Evolutionary conservation across 176 grass and related monocot species (phyloP), one percentile per base, ranked within the genome.

Genomic region (Melocanna baccifera): DNA sequence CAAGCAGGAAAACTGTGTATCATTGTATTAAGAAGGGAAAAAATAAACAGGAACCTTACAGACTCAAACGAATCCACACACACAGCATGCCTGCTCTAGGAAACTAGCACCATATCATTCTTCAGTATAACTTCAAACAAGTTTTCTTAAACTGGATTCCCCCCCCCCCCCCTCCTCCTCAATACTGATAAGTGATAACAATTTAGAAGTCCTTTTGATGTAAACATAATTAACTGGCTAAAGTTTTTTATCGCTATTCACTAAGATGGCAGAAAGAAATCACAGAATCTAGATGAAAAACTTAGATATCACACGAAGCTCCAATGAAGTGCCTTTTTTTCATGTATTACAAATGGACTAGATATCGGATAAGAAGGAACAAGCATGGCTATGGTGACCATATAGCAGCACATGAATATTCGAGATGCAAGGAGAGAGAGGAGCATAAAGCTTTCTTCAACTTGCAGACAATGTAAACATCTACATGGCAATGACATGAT

Each of bases 301-400:
- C 66, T 3, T 48, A 77, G 13, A 34, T 47, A 78, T 71, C 86
- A 47, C 9, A 0, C 9, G 12, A n/a, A 48, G n/a, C 39, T 75
- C 28, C 48, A 30, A 73, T 4, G 30, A 39, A 37, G 23, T 69
- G 29, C 13, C 39, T 29, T n/a, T 77, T 52, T 52, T 26, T 62
- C 23, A 86, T 77, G 32, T 34, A 51, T 34, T 30, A 77, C 32
- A 76, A 82, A 69, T 63, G 70, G 30, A 32, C 47, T 78, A 47
- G 41, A 29, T 75, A 8, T 75, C 5, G 61, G 89, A 91, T 87
- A 91, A 75, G 84, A 90, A 79, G 62, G 85, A 91, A 87, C 81
- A 87, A 87, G 26, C 64, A 84, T 80, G 75, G 75, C 62, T 51
- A 58, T 14, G 11, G 65, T 64, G 58, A 83, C 46, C 57, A 13